Base-by-base conservation (phyloP, 257 asterid genomes). In the Striga asiatica region DNA sequence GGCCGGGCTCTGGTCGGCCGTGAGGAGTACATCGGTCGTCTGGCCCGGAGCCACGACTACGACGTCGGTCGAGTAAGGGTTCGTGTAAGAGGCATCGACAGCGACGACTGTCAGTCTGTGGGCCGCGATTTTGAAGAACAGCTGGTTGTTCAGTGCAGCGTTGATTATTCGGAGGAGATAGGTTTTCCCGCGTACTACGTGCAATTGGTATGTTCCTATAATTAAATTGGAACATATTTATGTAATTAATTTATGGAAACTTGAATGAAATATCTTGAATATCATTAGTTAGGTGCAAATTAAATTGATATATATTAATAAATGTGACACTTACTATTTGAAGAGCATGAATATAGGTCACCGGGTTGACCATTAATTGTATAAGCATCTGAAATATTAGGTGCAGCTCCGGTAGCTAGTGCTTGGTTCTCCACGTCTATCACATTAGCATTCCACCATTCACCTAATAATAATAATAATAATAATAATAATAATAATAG, bases 361-460 rank as follows among this genome's bases (percentile, higher is more conserved):
- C 95, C 95, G 0, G 88, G 86, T 2, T 53, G 77, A 1, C 94
- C 94, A 12, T 84, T 81, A 2, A 84, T 84, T 2, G 92, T 84
- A 56, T 14, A 85, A 13, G 95, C 95, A 37, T 85, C 84, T 0
- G 95, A 85, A 13, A 42, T 13, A 23, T 65, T 69, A 0, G 92
- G 88, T 14, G 68, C 74, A 18, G 2, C 68, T 0, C 95, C 95
- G 0, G 76, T 55, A 8, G 73, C 77, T 21, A 70, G 17, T 1
- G 70, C 82, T 63, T 79, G 50, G 8, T 66, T 68, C 34, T 73
- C 92, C 0, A 85, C 78, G 8, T 74, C 82, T 0, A 79, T 38
- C 19, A 79, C 82, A 35, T 85, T 78, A 9, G 78, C 88, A 50
- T 81, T 81, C 92, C 92, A 85, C 83, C 85, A 85, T 60, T 84